Evolutionary conservation across 805 yeast species (phyloP), one percentile per base, ranked within the genome.

Genomic region (Wickerhamomyces rabaulensis): DNA sequence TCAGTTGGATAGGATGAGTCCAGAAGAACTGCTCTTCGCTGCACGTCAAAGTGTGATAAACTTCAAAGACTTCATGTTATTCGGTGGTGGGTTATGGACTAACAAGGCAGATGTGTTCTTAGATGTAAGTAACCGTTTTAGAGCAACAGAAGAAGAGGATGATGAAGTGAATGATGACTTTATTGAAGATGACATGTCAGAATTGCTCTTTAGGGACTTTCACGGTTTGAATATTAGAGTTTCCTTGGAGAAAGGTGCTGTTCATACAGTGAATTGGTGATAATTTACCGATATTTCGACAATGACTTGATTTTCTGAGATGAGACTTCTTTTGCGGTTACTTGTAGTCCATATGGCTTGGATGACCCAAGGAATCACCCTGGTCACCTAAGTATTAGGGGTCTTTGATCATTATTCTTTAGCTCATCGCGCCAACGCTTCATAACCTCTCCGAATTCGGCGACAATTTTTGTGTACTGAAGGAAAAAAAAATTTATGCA

Each of bases 1-100:
- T 29, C 36, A 38, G 12, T n/a, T 43, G 4, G 45, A 43, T 29
- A 36, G 27, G 23, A 27, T 38, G 6, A 37, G 41, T 20, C 45
- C 45, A n/a, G 45, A 43, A n/a, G 45, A 43, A 17, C 12, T 29
- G 4, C 16, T 27, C 7, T 21, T 36, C 20, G 9, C 6, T 13
- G n/a, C 16, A 12, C 20, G 20, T 7, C 10, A 23, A 9, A 22
- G 29, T 8, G 9, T 29, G 13, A 13, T 29, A 3, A 21, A 27
- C 27, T 40, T 40, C 19, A 40, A 29, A 40, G 42, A 40, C 29
- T 40, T 17, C 15, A 19, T 40, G 9, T 15, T 40, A 12, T 40
- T 25, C n/a, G 42, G 42, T 27, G 42, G 42, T 19, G 42, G 42
- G 10, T 20, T 40, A n/a, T 17, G 27, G 16, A 23, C 25, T 7